Conservation (phyloP, 441 rosid genomes). For the Jatropha podagrica region DNA sequence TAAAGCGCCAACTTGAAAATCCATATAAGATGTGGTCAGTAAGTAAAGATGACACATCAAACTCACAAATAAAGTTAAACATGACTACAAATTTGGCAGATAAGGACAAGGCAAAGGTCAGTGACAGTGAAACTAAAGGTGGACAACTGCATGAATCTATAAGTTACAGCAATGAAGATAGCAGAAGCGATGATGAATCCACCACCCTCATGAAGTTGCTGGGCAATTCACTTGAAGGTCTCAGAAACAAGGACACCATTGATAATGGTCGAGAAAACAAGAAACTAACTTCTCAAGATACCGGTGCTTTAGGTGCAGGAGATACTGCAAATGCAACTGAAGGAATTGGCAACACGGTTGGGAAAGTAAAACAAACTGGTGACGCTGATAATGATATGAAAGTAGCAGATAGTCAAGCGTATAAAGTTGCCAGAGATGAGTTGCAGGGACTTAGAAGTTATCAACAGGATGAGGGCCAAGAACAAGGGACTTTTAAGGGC, state of each 20-base stretch:
- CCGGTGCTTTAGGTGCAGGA: constrained; percentile 1
- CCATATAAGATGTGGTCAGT: constrained; percentile 31
- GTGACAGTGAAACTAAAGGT: not conserved
- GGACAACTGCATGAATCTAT: constrained; percentile 5
- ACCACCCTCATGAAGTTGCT: not conserved
- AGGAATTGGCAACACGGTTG: not conserved
- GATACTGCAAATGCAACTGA: constrained; percentile 16
- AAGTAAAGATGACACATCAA: constrained; percentile 31
- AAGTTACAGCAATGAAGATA: constrained; percentile 1
- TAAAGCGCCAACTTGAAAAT: constrained; percentile 40
- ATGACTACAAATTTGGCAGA: constrained; percentile 4
- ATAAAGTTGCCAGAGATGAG: not conserved
- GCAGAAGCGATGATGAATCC: constrained; percentile 7
- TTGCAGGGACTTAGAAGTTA: constrained; percentile 16
- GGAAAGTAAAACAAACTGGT: constrained; percentile 10
- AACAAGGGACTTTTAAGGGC: constrained; percentile 20
- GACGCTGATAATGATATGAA: constrained; percentile 11
- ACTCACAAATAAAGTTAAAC: constrained; percentile 21
- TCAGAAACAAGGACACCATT: not conserved
- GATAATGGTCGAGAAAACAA: not conserved
- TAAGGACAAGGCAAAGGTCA: constrained; percentile 11
- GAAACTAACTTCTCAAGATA: constrained; percentile 3
- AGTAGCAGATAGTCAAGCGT: constrained; percentile 15
- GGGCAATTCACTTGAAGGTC: constrained; percentile 11
- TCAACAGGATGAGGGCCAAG: constrained; percentile 10